phyloP scores from a whole-genome alignment of 1,284 basidiomycete species.

The Singerocomus inundabilis region DNA sequence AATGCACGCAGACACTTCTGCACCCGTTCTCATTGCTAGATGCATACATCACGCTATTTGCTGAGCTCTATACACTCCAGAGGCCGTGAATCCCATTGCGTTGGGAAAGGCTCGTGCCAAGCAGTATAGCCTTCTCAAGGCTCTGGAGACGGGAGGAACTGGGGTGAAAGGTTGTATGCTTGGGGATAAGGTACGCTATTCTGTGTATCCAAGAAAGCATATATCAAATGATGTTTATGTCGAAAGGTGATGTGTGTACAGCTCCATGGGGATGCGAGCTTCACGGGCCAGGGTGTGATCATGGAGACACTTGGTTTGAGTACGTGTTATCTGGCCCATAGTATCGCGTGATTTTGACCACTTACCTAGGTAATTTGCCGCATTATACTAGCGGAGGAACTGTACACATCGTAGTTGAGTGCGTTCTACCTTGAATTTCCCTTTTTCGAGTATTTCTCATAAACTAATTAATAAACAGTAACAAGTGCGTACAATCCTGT shows the following conservation, averaged over 20 bases:
- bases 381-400: conserved; percentile 89
- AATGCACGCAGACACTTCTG: not conserved
- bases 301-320: conserved; percentile 85
- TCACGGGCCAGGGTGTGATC: conserved; percentile 87
- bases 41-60: not conserved
- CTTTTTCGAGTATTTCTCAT: conserved; percentile 70
- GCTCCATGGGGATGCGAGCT: conserved; percentile 87
- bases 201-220: not conserved
- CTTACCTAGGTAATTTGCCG: conserved; percentile 66
- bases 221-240: not conserved
- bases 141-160: conserved; percentile 36
- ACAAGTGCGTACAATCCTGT: conserved; percentile 43
- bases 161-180: conserved; percentile 64
- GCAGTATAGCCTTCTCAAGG: conserved; percentile 80
- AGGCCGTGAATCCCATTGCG: conserved; percentile 85
- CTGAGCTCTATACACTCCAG: conserved; percentile 34
- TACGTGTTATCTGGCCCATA: conserved; percentile 34
- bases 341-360: not conserved
- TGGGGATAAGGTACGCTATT: conserved; percentile 56
- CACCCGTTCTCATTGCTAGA: not conserved
- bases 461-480: conserved; percentile 36
- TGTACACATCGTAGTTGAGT: conserved; percentile 91
- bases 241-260: conserved; percentile 77
- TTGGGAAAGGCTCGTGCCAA: conserved; percentile 90
- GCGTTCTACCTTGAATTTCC: conserved; percentile 31